Evolutionary conservation across 2,329 filamentous ascomycete genomes (phyloP).

Genomic region (Helotiales sp.): DNA sequence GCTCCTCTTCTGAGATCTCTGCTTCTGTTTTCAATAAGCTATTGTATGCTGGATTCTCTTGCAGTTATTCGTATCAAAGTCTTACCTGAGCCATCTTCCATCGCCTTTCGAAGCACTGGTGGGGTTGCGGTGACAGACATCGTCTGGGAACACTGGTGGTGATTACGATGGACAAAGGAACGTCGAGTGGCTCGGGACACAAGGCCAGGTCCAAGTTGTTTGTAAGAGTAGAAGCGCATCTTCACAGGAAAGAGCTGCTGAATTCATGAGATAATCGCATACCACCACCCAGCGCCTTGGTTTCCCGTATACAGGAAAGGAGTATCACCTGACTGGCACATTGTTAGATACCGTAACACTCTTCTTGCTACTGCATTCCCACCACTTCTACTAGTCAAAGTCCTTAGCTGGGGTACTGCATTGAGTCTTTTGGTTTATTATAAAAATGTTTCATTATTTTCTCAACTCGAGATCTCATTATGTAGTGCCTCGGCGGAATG

Average conservation of each 20-base stretch:
- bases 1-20: slow-evolving; percentile 34
- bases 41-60: not conserved
- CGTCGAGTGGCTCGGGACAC: not conserved
- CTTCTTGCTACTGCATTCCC: too few relatives aligned
- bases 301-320: too few relatives aligned
- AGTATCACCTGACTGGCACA: too few relatives aligned
- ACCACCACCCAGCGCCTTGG: too few relatives aligned
- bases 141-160: slow-evolving; percentile 1
- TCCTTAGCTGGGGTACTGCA: too few relatives aligned
- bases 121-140: slow-evolving; percentile 1
- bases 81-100: slow-evolving; percentile 8
- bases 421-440: too few relatives aligned
- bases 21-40: slow-evolving; percentile 15
- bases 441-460: too few relatives aligned
- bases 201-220: not conserved
- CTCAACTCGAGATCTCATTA: too few relatives aligned
- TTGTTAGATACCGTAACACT: too few relatives aligned
- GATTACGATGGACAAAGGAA: not conserved
- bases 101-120: slow-evolving; percentile 7
- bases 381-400: too few relatives aligned
- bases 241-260: not conserved
- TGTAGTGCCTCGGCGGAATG: too few relatives aligned
- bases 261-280: not conserved
- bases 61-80: not conserved
- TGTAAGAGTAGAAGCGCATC: not conserved